These are phyloP conservation scores for Hordeum pubiflorum DNA, from an alignment of 202 grass and related monocot genomes.

Conservation along the genomic window DNA sequence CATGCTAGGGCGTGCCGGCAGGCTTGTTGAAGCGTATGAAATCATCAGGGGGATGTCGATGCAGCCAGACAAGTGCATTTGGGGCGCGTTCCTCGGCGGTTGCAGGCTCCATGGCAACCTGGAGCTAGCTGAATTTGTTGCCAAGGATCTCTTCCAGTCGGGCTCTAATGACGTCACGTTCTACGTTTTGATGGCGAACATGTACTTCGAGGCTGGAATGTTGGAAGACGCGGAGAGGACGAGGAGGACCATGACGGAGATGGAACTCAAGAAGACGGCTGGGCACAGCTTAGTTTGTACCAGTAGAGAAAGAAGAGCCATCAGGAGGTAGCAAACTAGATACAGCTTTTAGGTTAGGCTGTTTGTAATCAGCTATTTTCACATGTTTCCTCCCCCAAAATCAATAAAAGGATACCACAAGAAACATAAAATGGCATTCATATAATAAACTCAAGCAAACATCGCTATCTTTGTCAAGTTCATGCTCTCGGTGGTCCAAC, in stretches of 20 bases:
- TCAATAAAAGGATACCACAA: too few species aligned
- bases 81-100: conserved; percentile 67
- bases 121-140: conserved; percentile 57
- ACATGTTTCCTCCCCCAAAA: not conserved
- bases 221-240: conserved; percentile 55
- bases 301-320: conserved; percentile 22
- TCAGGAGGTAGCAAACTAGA: conserved; percentile 15
- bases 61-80: conserved; percentile 50
- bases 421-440: too few species aligned
- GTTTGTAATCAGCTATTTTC: not conserved
- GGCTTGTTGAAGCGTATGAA: conserved; percentile 57
- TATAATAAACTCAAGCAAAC: too few species aligned
- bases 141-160: conserved; percentile 44
- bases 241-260: conserved; percentile 48
- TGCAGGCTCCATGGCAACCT: conserved; percentile 69
- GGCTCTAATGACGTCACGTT: conserved; percentile 48
- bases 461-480: too few species aligned
- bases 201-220: conserved; percentile 65
- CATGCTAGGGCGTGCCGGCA: conserved; percentile 54
- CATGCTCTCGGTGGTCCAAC: too few species aligned
- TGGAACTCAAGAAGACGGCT: conserved; percentile 61
- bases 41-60: conserved; percentile 61
- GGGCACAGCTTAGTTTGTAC: conserved; percentile 41
- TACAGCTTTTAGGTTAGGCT: not conserved
- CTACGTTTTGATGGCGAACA: conserved; percentile 60